Percentiles rank a stretch among this genome's conserved stretches.
Evolutionary conservation across 805 yeast species (phyloP).

Genomic region (Brettanomyces naardenensis): DNA sequence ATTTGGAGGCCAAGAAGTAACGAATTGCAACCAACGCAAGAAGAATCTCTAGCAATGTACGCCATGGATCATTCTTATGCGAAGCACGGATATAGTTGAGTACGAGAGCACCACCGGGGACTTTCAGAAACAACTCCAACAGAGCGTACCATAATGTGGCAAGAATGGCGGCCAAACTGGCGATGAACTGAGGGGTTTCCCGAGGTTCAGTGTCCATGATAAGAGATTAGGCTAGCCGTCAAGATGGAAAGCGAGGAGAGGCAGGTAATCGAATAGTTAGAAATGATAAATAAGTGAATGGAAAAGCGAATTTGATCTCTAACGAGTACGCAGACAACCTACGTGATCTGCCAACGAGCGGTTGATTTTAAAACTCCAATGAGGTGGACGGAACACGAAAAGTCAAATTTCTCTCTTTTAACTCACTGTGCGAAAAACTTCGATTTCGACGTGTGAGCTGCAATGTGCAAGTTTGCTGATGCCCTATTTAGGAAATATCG

Average conservation of each 20-base stretch:
- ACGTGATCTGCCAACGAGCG: no score
- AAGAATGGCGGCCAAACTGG: conserved; percentile 18
- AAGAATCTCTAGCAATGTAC: conserved; percentile 74
- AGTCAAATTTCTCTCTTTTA: no score
- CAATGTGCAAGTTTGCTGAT: no score
- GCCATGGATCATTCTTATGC: conserved; percentile 87
- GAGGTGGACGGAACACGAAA: no score
- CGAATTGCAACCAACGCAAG: conserved; percentile 75
- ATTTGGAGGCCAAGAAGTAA: conserved; percentile 74
- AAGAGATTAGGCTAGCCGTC: conserved; percentile 13
- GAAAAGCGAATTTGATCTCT: not conserved
- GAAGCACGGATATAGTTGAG: conserved; percentile 75
- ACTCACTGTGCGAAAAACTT: no score
- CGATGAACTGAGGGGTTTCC: conserved; percentile 20
- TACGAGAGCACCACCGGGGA: conserved; percentile 53
- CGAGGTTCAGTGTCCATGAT: conserved; percentile 7
- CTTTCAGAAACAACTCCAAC: conserved; percentile 13
- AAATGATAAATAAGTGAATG: not conserved
- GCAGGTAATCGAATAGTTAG: not conserved
- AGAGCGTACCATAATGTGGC: conserved; percentile 20
- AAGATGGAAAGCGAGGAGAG: not conserved
- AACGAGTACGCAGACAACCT: no score
- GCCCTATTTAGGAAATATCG: no score
- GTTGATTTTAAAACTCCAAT: no score
- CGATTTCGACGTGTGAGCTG: no score